These are phyloP conservation scores for Yamadazyma taylorii DNA, from an alignment of 1,139 yeast genomes.

Conservation along the genomic window DNA sequence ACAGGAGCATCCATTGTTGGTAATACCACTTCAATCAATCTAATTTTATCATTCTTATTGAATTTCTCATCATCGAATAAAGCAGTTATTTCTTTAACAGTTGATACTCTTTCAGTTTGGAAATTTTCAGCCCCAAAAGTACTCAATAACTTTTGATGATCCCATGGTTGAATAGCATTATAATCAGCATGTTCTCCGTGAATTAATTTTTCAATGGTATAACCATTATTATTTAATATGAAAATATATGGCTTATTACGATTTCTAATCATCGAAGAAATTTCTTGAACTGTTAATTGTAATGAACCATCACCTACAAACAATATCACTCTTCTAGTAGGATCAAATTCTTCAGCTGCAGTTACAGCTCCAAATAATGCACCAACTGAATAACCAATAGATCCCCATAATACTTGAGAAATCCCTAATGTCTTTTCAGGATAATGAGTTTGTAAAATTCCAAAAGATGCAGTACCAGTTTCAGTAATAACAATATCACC, in stretches of 20 bases:
- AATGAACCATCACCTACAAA: slow-evolving; percentile 46
- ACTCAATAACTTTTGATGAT: slow-evolving; percentile 31
- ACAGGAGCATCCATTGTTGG: slow-evolving; percentile 39
- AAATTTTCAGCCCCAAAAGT: slow-evolving; percentile 30
- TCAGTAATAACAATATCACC: slow-evolving; percentile 40
- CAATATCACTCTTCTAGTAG: slow-evolving; percentile 32
- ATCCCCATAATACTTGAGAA: slow-evolving; percentile 65
- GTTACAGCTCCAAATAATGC: slow-evolving; percentile 80
- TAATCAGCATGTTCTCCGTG: slow-evolving; percentile 37
- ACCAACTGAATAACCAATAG: slow-evolving; percentile 86
- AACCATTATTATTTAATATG: slow-evolving; percentile 41
- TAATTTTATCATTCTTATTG: slow-evolving; percentile 29
- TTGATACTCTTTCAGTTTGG: slow-evolving; percentile 26
- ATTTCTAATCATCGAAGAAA: slow-evolving; percentile 37
- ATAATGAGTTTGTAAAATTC: slow-evolving; percentile 37
- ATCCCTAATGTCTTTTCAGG: slow-evolving; percentile 38
- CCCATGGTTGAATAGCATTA: slow-evolving; percentile 43
- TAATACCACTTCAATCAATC: slow-evolving; percentile 37
- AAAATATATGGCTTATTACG: slow-evolving; percentile 34
- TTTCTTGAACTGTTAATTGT: slow-evolving; percentile 45
- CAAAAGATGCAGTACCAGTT: slow-evolving; percentile 45
- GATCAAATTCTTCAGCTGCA: slow-evolving; percentile 39
- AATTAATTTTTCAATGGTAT: slow-evolving; percentile 41
- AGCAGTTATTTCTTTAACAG: slow-evolving; percentile 26
- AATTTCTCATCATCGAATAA: slow-evolving; percentile 29